phyloP scores from a whole-genome alignment of 768 basidiomycete species.

The Psilocybe azurescens region DNA sequence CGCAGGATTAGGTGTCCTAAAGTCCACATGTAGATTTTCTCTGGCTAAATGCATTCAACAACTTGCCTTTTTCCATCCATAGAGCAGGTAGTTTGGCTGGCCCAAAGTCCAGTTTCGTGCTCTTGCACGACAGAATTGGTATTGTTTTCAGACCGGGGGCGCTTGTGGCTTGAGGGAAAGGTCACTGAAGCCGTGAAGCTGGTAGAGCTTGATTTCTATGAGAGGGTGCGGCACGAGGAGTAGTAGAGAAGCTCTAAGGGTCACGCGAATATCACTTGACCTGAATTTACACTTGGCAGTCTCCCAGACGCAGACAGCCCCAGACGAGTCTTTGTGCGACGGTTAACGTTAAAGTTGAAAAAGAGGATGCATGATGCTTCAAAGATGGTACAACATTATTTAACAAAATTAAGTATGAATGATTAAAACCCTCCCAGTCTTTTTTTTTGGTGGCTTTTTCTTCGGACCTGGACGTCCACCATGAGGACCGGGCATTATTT shows the following conservation, averaged over 20 bases:
- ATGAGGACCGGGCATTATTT: conserved; percentile 71
- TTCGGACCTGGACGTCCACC: conserved; percentile 64
- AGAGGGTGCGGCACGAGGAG: conserved; percentile 19
- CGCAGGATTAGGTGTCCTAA: conserved; percentile 63
- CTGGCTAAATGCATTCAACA: conserved; percentile 5
- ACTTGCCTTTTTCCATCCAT: conserved; percentile 79
- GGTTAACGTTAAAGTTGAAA: no score
- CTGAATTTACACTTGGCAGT: conserved; percentile 14
- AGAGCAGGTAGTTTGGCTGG: conserved; percentile 67
- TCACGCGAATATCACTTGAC: conserved; percentile 41
- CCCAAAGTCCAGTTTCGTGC: conserved; percentile 78
- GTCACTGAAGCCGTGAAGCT: neutral
- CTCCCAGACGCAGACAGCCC: no score
- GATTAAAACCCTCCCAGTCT: conserved; percentile 76
- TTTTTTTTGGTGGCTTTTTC: conserved; percentile 71
- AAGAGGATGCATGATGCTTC: neutral
- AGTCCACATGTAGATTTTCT: conserved; percentile 1
- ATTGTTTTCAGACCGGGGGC: conserved; percentile 23
- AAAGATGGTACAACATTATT: neutral
- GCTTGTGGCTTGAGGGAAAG: neutral
- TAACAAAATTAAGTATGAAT: neutral
- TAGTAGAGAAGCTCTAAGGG: conserved; percentile 15
- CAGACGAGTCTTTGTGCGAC: no score
- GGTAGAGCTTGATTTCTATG: conserved; percentile 8
- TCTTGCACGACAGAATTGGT: conserved; percentile 53